Evolutionary conservation across 176 grass and related monocot genomes (phyloP), one percentile per base, ranked within the genome.

Genomic region (Oryza brachyantha): DNA sequence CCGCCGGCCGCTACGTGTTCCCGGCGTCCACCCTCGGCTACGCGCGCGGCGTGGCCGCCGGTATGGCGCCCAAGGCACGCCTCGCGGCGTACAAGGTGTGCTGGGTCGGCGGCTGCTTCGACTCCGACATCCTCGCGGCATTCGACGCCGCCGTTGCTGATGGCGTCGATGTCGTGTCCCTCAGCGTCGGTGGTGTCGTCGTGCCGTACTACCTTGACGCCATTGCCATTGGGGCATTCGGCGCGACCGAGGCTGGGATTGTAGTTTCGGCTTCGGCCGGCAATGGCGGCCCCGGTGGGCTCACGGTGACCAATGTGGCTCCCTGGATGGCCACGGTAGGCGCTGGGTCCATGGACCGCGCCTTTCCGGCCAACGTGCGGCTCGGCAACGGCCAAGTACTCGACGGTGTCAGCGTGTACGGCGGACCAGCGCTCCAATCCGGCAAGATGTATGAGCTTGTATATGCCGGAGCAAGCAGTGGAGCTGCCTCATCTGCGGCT

Each of bases 1-100:
- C 95, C 5, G 95, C 89, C 0, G 95, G 91, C 25, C 84, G 95
- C 17, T 97, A 97, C 84, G 95, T 94, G 31, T 97, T 97, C 66
- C 95, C 95, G 32, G 92, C 95, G 25, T 94, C 95, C 36, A 92
- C 95, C 35, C 95, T 97, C 10, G 95, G 95, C 3, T 97, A 97
- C 55, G 92, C 92, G 13, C 82, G 89, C 31, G 95, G 95, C 28
- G 92, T 97, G 1, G 95, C 95, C 0, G 90, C 95, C 1, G 95
- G 95, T 17, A 97, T 97, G 95, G 92, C 92, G n/a, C 95, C 95
- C 45, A 97, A 97, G 82, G 95, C 95, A 28, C 89, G 92, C 27
- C 68, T 97, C 62, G 89, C 95, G 0, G 92, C 92, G 7, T 97
- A 97, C 85, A 97, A 97, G 80, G 95, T 97, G 16, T 97, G 95